Percentiles rank a stretch among this genome's conserved stretches.
phyloP scores from a whole-genome alignment of 345 rosid species.

The Pistacia atlantica region DNA sequence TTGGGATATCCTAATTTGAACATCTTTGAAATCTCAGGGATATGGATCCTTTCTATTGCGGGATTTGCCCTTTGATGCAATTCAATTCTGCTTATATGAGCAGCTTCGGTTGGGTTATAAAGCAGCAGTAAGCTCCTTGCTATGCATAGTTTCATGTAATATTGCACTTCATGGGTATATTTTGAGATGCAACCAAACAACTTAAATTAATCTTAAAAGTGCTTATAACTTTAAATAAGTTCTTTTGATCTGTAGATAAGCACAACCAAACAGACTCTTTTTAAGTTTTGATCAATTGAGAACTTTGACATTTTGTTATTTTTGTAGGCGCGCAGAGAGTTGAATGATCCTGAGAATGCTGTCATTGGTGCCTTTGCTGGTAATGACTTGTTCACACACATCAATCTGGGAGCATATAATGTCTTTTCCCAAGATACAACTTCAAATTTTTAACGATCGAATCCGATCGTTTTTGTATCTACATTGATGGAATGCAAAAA shows the following conservation, averaged over 20 bases:
- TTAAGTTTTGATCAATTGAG: not conserved
- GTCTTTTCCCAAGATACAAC: not conserved
- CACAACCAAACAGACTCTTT: too few relatives aligned
- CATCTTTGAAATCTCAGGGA: conserved; percentile 55
- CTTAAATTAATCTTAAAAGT: too few relatives aligned
- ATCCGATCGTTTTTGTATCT: not conserved
- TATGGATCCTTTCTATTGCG: conserved; percentile 83
- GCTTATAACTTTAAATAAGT: too few relatives aligned
- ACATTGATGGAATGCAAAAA: not conserved
- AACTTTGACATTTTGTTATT: not conserved
- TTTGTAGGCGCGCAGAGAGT: conserved; percentile 74
- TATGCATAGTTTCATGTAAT: not conserved
- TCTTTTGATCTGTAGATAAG: too few relatives aligned
- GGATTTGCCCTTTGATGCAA: conserved; percentile 96
- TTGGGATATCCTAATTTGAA: not conserved
- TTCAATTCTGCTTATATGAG: conserved; percentile 96
- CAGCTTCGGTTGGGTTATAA: conserved; percentile 90
- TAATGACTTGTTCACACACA: conserved; percentile 12
- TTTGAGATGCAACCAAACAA: not conserved
- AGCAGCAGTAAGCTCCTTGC: conserved; percentile 59
- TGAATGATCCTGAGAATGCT: conserved; percentile 94
- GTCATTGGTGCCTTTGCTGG: conserved; percentile 92
- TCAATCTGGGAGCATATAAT: not conserved
- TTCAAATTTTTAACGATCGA: not conserved
- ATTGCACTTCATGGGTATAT: not conserved